Evolutionary conservation across 2,329 filamentous ascomycete species (phyloP).

Genomic region (Ophiostoma angusticollis): DNA sequence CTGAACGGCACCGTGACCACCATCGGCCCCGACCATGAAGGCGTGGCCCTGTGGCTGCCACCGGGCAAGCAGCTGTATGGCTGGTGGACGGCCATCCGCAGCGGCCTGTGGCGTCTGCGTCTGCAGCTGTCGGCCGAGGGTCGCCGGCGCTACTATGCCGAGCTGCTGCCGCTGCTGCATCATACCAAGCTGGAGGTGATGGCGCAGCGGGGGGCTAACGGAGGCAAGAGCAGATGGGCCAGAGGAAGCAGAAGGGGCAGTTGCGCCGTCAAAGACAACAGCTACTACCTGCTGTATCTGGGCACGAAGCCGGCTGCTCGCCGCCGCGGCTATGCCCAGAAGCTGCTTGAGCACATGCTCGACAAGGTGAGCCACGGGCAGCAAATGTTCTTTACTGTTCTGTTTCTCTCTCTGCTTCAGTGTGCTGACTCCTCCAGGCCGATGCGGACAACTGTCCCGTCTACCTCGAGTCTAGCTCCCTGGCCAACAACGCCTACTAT

Average conservation of each 20-base stretch:
- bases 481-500: conserved; percentile 58
- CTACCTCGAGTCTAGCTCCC: conserved; percentile 68
- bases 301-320: conserved; percentile 60
- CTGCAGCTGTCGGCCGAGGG: conserved; percentile 64
- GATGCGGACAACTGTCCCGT: conserved; percentile 55
- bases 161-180: conserved; percentile 64
- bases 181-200: conserved; percentile 58
- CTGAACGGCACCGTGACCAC: conserved; percentile 62
- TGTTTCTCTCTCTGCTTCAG: not conserved
- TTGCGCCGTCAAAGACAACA: conserved; percentile 17
- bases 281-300: conserved; percentile 75
- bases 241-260: conserved; percentile 23
- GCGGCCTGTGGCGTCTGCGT: conserved; percentile 64
- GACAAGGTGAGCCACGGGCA: conserved; percentile 32
- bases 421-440: conserved; percentile 39
- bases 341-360: conserved; percentile 59
- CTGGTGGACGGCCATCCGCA: conserved; percentile 57
- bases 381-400: not conserved
- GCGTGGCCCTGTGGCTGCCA: conserved; percentile 69
- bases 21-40: conserved; percentile 63
- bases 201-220: conserved; percentile 43
- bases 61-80: conserved; percentile 63
- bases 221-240: not conserved
- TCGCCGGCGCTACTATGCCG: conserved; percentile 59
- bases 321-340: conserved; percentile 59